Conservation (phyloP, 257 asterid genomes). For the Capsicum baccatum region DNA sequence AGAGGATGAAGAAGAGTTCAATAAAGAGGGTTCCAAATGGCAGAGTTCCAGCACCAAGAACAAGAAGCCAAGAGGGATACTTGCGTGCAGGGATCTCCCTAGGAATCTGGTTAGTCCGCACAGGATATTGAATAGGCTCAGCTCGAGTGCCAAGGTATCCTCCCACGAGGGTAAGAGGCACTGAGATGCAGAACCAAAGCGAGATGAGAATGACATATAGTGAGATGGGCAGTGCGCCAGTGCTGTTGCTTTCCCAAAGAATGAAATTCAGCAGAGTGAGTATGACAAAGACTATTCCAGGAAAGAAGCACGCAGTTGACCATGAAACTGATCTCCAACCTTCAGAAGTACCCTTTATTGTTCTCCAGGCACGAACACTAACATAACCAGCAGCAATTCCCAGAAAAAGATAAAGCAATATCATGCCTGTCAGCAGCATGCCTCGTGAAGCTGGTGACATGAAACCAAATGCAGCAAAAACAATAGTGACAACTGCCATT, state of each 20-base stretch:
- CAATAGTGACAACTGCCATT: constrained; percentile 75
- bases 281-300: constrained; percentile 74
- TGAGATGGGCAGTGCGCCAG: constrained; percentile 84
- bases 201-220: constrained; percentile 63
- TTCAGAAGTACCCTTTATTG: constrained; percentile 67
- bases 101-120: constrained; percentile 80
- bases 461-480: constrained; percentile 82
- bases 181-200: constrained; percentile 88
- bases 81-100: constrained; percentile 83
- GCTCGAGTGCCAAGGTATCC: constrained; percentile 72
- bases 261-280: constrained; percentile 73
- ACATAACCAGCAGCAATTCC: constrained; percentile 80
- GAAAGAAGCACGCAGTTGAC: constrained; percentile 82
- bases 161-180: constrained; percentile 84
- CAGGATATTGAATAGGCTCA: constrained; percentile 71
- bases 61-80: constrained; percentile 84
- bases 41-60: constrained; percentile 90
- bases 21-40: constrained; percentile 92
- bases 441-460: constrained; percentile 95
- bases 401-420: constrained; percentile 76
- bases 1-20: constrained; percentile 86
- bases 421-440: constrained; percentile 85
- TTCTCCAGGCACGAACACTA: constrained; percentile 70
- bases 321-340: constrained; percentile 83
- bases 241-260: constrained; percentile 89